Evolutionary conservation across 108 stramenopile species (phyloP).

Genomic region (Schizochytrium sp.): DNA sequence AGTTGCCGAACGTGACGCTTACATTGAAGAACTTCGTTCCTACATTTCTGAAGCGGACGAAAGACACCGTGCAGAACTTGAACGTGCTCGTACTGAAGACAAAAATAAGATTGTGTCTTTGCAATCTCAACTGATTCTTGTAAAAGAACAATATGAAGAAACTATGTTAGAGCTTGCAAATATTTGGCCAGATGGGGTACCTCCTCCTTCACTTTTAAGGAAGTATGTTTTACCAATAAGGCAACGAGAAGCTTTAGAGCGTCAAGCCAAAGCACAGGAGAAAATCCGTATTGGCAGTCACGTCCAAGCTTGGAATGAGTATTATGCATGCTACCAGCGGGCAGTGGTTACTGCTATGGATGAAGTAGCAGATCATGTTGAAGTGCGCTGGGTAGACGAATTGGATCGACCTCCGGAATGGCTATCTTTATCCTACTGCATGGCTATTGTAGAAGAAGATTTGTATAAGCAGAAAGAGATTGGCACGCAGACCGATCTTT

Average conservation of each 20-base stretch:
- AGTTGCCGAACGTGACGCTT: neutral
- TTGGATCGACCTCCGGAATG: slow-evolving; percentile 6
- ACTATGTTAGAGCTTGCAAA: slow-evolving; percentile 27
- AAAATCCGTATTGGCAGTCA: neutral
- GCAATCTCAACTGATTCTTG: neutral
- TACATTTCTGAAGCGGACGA: slow-evolving; percentile 44
- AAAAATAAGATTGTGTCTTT: neutral
- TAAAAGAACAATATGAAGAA: neutral
- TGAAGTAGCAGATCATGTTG: neutral
- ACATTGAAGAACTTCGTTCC: neutral
- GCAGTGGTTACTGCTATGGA: slow-evolving; percentile 5
- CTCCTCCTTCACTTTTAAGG: slow-evolving; percentile 15
- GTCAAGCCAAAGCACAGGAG: slow-evolving; percentile 23
- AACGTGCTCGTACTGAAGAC: slow-evolving; percentile 1
- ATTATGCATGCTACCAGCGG: neutral
- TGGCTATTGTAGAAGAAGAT: slow-evolving; percentile 41
- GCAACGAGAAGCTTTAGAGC: neutral
- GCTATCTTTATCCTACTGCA: slow-evolving; percentile 9
- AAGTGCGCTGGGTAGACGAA: slow-evolving; percentile 23
- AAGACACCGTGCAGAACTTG: neutral
- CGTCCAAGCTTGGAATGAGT: slow-evolving; percentile 44
- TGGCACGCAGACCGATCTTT: slow-evolving; percentile 8
- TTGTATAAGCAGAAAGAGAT: neutral
- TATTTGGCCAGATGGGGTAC: slow-evolving; percentile 31
- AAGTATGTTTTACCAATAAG: slow-evolving; percentile 44